These are phyloP conservation scores for Endoconidiophora polonica DNA, from an alignment of 2,329 filamentous ascomycete genomes.

Conservation along the genomic window DNA sequence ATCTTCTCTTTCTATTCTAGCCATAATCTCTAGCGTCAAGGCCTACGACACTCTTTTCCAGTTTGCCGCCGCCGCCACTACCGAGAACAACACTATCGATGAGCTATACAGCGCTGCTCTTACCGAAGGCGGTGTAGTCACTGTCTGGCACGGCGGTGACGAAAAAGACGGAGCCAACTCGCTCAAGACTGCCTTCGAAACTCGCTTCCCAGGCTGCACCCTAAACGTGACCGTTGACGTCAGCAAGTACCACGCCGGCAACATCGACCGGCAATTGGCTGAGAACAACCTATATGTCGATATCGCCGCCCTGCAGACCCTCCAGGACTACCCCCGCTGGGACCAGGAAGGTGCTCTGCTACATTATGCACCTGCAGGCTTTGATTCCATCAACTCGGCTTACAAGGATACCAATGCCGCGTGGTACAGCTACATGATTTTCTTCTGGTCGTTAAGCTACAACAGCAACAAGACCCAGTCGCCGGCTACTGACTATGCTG, in stretches of 20 bases:
- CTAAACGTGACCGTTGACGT: slow-evolving; percentile 38
- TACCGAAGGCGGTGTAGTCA: slow-evolving; percentile 29
- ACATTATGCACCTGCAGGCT: slow-evolving; percentile 31
- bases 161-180: slow-evolving; percentile 24
- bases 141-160: slow-evolving; percentile 33
- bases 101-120: slow-evolving; percentile 33
- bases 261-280: slow-evolving; percentile 29
- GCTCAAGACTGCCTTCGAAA: slow-evolving; percentile 28
- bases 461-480: slow-evolving; percentile 21
- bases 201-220: slow-evolving; percentile 30
- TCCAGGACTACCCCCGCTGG: slow-evolving; percentile 36
- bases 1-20: not conserved
- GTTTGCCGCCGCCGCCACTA: slow-evolving; percentile 14
- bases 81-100: slow-evolving; percentile 31
- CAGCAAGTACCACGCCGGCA: slow-evolving; percentile 36
- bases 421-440: slow-evolving; percentile 26
- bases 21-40: not conserved
- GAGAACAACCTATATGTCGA: slow-evolving; percentile 26
- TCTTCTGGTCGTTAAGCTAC: slow-evolving; percentile 23
- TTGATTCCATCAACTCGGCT: slow-evolving; percentile 25
- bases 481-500: slow-evolving; percentile 24
- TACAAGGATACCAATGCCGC: slow-evolving; percentile 27
- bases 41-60: slow-evolving; percentile 17
- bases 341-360: slow-evolving; percentile 29
- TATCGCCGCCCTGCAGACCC: slow-evolving; percentile 30